Evolutionary conservation across 2,329 filamentous ascomycete genomes (phyloP).

Genomic region (Beauveria caledonica): DNA sequence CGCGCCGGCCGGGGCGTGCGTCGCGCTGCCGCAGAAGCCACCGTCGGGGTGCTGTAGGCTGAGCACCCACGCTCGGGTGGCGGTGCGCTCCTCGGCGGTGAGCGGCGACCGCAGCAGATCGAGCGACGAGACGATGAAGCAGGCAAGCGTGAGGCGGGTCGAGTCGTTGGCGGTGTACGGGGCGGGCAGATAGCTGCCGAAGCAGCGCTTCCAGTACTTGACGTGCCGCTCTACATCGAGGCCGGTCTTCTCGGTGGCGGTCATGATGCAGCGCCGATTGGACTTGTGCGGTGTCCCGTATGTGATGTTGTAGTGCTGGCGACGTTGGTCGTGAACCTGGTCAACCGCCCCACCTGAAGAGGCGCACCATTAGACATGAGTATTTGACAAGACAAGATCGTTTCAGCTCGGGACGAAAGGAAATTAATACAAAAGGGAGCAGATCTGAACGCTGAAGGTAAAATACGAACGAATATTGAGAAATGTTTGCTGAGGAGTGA

Average conservation of each 20-base stretch:
- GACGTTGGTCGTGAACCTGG: not conserved
- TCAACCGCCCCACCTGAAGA: not conserved
- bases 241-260: slow-evolving; percentile 18
- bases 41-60: slow-evolving; percentile 76
- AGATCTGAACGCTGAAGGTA: too few relatives aligned
- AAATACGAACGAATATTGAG: too few relatives aligned
- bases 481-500: too few relatives aligned
- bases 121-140: slow-evolving; percentile 79
- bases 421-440: too few relatives aligned
- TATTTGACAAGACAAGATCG: too few relatives aligned
- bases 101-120: slow-evolving; percentile 65
- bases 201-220: slow-evolving; percentile 87
- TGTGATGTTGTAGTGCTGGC: not conserved
- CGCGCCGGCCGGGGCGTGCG: slow-evolving; percentile 36
- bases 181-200: slow-evolving; percentile 70
- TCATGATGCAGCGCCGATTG: not conserved
- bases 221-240: slow-evolving; percentile 62
- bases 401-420: too few relatives aligned
- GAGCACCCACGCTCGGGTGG: slow-evolving; percentile 69
- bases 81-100: slow-evolving; percentile 33
- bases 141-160: slow-evolving; percentile 80
- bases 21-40: slow-evolving; percentile 82
- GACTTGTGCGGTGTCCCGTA: not conserved
- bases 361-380: too few relatives aligned
- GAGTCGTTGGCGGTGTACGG: slow-evolving; percentile 85